Base-by-base conservation (phyloP, 495 filamentous ascomycete genomes). In the Pseudotulostoma volvatum region DNA sequence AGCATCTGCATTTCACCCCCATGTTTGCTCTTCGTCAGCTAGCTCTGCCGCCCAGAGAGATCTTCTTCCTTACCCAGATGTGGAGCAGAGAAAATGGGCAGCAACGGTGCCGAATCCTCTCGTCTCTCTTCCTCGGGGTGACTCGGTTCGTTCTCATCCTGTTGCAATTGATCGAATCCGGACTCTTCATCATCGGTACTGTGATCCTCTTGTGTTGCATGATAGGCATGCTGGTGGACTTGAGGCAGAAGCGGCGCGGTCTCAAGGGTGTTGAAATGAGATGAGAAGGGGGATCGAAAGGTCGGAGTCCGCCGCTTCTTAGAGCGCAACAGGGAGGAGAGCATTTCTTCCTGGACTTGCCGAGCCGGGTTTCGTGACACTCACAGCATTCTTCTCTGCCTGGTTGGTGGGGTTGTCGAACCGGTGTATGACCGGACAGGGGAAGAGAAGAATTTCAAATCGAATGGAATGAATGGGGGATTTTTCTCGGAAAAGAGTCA, bases 11-110 rank as follows among this genome's bases (percentile, higher is more conserved):
- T 18, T 25, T 19, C 33, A 34, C 7, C 14, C 7, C 33, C 9
- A 17, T 34, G 33, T 14, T 34, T 34, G 31, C n/a, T 18, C 21
- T 35, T 28, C 7, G 11, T 34, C 33, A 34, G 15, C 7, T 14
- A 1, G 18, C 9, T 3, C 3, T 15, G 33, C n/a, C 9, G 11
- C 15, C 33, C 23, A 39, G 23, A 25, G 8, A 13, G 14, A 1
- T 19, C 34, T 36, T 5, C 9, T 31, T 35, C 21, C 49, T 28
- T 62, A 86, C 85, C 85, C 44, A 93, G 69, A 49, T 90, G 77
- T 38, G 72, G 70, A 15, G 81, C 73, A 28, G 82, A 84, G 59
- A 92, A 93, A 33, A 92, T 79, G 13, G 85, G 85, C 39, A 93
- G 64, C 25, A 90, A 64, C 37, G 73, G 74, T 39, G n/a, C n/a